phyloP scores from a whole-genome alignment of 2,329 filamentous ascomycete species.

The Trichoderma koningiopsis region DNA sequence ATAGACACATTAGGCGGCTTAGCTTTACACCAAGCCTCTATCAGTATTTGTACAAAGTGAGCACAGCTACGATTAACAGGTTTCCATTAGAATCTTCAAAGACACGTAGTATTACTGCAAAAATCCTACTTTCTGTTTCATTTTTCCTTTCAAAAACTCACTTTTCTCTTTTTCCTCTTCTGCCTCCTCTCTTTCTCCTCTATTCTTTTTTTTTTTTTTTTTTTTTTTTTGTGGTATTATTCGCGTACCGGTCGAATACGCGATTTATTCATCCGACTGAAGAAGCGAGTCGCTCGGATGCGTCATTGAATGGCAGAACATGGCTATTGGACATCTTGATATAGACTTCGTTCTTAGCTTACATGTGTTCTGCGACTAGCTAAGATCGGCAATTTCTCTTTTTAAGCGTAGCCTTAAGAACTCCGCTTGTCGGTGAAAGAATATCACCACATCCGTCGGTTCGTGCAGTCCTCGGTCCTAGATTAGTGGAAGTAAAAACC shows the following conservation, averaged over 20 bases:
- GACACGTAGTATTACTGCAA: too few relatives aligned
- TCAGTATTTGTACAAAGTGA: not conserved
- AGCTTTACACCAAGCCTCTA: not conserved
- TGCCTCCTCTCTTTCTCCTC: not conserved
- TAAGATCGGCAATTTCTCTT: not conserved
- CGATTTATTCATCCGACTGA: too few relatives aligned
- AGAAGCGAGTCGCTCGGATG: not conserved
- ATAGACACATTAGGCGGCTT: too few relatives aligned
- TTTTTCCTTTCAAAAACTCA: not conserved
- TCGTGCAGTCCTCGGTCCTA: not conserved
- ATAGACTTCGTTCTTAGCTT: not conserved
- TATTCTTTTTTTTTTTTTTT: too few relatives aligned
- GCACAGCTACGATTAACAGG: too few relatives aligned
- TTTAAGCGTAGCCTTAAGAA: not conserved
- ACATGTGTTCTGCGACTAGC: not conserved
- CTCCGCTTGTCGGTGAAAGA: not conserved
- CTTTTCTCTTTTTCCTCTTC: too few relatives aligned
- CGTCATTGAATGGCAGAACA: not conserved
- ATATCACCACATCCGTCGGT: not conserved
- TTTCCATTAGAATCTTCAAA: too few relatives aligned
- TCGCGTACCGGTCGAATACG: too few relatives aligned
- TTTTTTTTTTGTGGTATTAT: not conserved
- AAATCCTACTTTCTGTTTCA: not conserved
- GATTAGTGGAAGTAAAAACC: not conserved
- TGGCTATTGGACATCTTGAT: not conserved